Evolutionary conservation across 495 filamentous ascomycete genomes (phyloP).

Genomic region (Aspergillus cristatus): DNA sequence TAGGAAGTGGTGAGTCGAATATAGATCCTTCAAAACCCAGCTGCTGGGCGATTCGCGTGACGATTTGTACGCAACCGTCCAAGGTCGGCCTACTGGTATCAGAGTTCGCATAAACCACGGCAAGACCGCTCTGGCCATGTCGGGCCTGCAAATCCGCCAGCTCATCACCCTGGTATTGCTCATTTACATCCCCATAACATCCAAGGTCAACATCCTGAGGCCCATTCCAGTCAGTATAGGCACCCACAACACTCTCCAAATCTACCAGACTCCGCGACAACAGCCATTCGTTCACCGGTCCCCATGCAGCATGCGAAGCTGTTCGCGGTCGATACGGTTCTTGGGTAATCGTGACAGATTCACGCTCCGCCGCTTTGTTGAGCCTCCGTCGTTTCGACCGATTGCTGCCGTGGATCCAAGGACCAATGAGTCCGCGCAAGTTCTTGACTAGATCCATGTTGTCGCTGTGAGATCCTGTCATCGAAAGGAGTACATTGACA

Average conservation of each 20-base stretch:
- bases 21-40: conserved; percentile 46
- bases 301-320: conserved; percentile 48
- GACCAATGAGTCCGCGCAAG: conserved; percentile 63
- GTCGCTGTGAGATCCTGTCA: conserved; percentile 38
- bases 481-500: conserved; percentile 59
- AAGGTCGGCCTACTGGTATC: conserved; percentile 50
- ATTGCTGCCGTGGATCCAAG: conserved; percentile 70
- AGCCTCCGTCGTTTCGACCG: conserved; percentile 52
- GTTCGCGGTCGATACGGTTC: conserved; percentile 10
- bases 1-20: conserved; percentile 21
- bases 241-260: conserved; percentile 42
- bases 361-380: conserved; percentile 20
- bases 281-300: conserved; percentile 75
- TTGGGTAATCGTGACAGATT: conserved; percentile 21
- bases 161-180: conserved; percentile 43
- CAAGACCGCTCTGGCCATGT: conserved; percentile 67
- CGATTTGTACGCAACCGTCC: conserved; percentile 51
- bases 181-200: conserved; percentile 45
- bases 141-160: conserved; percentile 43
- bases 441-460: conserved; percentile 54
- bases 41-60: conserved; percentile 50
- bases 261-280: conserved; percentile 49
- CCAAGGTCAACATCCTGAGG: conserved; percentile 72
- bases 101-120: conserved; percentile 60
- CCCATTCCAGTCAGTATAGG: conserved; percentile 69